phyloP scores from a whole-genome alignment of 495 filamentous ascomycete genomes.

The Aspergillus indologenus region DNA sequence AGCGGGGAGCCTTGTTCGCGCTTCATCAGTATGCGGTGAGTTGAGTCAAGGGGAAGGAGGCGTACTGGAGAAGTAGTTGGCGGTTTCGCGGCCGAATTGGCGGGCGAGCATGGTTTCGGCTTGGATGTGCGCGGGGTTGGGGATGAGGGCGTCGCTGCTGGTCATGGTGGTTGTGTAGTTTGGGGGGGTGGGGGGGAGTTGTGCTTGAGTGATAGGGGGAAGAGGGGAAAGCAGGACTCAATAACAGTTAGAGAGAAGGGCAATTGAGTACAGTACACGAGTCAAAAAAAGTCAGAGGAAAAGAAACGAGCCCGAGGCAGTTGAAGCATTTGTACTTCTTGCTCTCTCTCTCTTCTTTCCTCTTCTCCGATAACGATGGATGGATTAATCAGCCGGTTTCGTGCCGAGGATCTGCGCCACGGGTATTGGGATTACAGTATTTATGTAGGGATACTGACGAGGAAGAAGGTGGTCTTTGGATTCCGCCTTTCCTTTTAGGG shows the following conservation, averaged over 20 bases:
- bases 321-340: not conserved
- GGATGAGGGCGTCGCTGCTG: conserved; percentile 38
- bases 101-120: conserved; percentile 80
- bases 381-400: conserved; percentile 9
- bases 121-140: conserved; percentile 57
- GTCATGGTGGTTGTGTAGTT: conserved; percentile 21
- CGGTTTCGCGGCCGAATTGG: conserved; percentile 85
- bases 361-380: conserved; percentile 9
- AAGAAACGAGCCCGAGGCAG: too few relatives aligned
- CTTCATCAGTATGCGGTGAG: too few relatives aligned
- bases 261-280: not conserved
- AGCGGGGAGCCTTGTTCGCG: conserved; percentile 67
- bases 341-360: not conserved
- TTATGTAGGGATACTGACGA: too few relatives aligned
- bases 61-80: conserved; percentile 95
- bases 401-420: conserved; percentile 3
- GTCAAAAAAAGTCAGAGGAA: not conserved
- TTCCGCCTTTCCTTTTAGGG: too few relatives aligned
- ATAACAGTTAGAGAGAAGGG: not conserved
- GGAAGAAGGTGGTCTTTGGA: too few relatives aligned
- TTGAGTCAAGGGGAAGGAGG: too few relatives aligned
- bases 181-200: not conserved
- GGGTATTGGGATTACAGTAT: conserved; percentile 14
- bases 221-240: not conserved
- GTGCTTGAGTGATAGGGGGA: not conserved